phyloP scores from a whole-genome alignment of 306 rosid species.

The Cercis canadensis region DNA sequence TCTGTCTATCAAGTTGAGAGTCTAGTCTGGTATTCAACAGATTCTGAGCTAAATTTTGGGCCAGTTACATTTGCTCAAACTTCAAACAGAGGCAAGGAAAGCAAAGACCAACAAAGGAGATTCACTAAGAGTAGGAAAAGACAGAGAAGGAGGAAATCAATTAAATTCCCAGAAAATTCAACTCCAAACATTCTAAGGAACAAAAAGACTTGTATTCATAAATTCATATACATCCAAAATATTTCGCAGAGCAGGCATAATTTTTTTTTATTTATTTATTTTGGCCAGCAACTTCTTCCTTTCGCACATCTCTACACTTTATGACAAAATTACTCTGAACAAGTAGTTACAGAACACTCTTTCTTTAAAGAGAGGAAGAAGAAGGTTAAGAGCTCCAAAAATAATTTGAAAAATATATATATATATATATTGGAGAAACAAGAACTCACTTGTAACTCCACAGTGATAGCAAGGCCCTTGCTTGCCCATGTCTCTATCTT shows the following conservation, averaged over 20 bases:
- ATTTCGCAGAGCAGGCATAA: constrained; percentile 31
- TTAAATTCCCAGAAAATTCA: constrained; percentile 43
- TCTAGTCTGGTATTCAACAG: constrained; percentile 38
- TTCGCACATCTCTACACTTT: constrained; percentile 37
- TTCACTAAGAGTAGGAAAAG: constrained; percentile 16
- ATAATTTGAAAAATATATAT: constrained; percentile 6
- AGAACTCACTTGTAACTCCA: constrained; percentile 99
- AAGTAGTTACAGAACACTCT: constrained; percentile 40
- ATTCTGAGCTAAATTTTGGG: constrained; percentile 39
- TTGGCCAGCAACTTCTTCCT: constrained; percentile 31
- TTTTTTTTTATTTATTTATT: constrained; percentile 29
- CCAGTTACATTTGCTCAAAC: constrained; percentile 40
- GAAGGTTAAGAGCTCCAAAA: constrained; percentile 36
- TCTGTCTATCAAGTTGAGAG: constrained; percentile 35
- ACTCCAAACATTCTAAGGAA: constrained; percentile 36
- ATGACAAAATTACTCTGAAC: constrained; percentile 40
- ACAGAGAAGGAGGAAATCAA: constrained; percentile 40
- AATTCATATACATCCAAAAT: constrained; percentile 43
- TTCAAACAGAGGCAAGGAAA: constrained; percentile 42
- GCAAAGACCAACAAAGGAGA: constrained; percentile 36
- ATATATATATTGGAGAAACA: constrained; percentile 68
- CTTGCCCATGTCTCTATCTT: constrained; percentile 84
- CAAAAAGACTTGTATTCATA: constrained; percentile 38
- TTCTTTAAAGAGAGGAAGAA: constrained; percentile 20
- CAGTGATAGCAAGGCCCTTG: constrained; percentile 99